Base-by-base conservation (phyloP, 805 yeast species). In the Pichia gijzeniarum region DNA sequence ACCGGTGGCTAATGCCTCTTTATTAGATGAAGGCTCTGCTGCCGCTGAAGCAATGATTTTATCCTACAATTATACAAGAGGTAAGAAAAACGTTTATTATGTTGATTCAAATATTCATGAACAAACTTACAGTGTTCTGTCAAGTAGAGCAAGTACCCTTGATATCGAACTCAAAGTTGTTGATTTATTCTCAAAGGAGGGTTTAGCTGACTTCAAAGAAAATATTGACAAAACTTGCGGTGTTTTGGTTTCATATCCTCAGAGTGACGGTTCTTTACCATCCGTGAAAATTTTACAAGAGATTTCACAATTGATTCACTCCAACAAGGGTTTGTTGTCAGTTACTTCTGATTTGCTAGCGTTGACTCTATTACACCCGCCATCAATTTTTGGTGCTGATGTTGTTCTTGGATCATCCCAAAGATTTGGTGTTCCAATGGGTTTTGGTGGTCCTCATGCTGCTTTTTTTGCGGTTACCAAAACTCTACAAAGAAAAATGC, bases 381-480 rank as follows among this genome's bases (percentile, higher is more conserved):
- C 99, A 3, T 70, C 84, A 17, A 73, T 77, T 35, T 86, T 85
- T 57, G 89, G 88, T 45, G 98, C 98, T 36, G 99, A 93, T 63
- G 84, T 93, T 41, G 96, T 84, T 2, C 70, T 93, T 38, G 99
- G 99, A 40, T 79, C 89, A 8, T 76, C 97, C 4, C 99, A 93
- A 72, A 76, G 99, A 64, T 88, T 93, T 57, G 99, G 99, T 59
- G 97, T 91, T 34, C 98, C 99, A 45, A 77, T 91, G 71, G 99
- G 98, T 6, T 93, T 80, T 62, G 99, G 99, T 59, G 99, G 99
- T 18, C 99, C 99, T 3, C 99, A 93, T 64, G 98, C 99, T 39
- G 99, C 96, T 0, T 93, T 87, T 68, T 90, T 93, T 57, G 87
- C 98, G 8, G 95, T 91, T 35, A 74, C 79, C n/a, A 78, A 80